phyloP scores from a whole-genome alignment of 345 rosid genomes.

The Aegle marmelos region DNA sequence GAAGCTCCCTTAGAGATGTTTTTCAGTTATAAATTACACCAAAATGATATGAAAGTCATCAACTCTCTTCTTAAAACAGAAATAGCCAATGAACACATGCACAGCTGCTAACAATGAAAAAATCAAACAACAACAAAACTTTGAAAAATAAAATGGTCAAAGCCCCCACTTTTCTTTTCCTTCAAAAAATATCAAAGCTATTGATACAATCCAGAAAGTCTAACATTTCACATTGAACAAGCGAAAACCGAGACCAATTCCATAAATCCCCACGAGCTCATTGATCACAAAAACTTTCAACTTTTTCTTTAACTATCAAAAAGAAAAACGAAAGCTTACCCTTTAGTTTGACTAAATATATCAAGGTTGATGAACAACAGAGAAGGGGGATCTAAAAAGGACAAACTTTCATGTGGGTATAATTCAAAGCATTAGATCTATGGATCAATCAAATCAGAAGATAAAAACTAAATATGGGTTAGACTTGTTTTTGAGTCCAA shows the following conservation, averaged over 20 bases:
- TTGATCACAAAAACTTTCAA: constrained; percentile 17
- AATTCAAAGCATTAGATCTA: constrained; percentile 46
- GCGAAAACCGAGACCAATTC: neutral
- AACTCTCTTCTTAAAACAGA: constrained; percentile 5
- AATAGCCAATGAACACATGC: constrained; percentile 10
- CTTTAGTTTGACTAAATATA: constrained; percentile 14
- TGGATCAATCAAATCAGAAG: constrained; percentile 37
- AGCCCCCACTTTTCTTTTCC: constrained; percentile 17
- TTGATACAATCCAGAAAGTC: constrained; percentile 30
- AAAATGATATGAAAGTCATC: constrained; percentile 14
- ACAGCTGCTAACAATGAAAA: constrained; percentile 18
- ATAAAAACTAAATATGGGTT: constrained; percentile 6
- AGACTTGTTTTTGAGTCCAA: constrained; percentile 10
- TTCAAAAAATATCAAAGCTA: constrained; percentile 11
- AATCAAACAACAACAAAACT: constrained; percentile 17
- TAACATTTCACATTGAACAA: constrained; percentile 28
- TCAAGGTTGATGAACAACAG: constrained; percentile 7
- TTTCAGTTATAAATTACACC: constrained; percentile 14
- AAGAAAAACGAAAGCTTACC: constrained; percentile 31
- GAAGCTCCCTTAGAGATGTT: constrained; percentile 16
- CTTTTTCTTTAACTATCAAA: neutral
- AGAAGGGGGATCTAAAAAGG: constrained; percentile 28
- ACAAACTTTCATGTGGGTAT: constrained; percentile 28
- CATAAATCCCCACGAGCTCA: constrained; percentile 12
- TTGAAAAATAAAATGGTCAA: constrained; percentile 29